These are phyloP conservation scores for Paramecium sexaurelia DNA, from an alignment of 73 alveolate species.

Conservation along the genomic window DNA sequence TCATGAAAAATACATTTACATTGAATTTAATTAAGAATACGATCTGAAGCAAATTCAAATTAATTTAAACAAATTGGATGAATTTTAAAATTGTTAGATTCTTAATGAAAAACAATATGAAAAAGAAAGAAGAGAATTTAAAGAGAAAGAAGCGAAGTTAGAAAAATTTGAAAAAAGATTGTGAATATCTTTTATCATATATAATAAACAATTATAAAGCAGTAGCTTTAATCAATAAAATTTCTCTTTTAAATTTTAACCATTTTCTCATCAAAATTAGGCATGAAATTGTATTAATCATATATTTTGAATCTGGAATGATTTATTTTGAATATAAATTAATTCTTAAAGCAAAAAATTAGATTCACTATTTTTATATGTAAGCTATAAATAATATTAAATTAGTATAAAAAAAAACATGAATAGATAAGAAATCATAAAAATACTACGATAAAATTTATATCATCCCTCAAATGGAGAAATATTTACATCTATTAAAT, in stretches of 20 bases:
- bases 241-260: no score
- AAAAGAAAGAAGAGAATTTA: constrained; percentile 48
- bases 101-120: neutral
- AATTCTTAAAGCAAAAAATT: no score
- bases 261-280: neutral
- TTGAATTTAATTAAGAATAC: neutral
- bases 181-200: neutral
- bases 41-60: neutral
- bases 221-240: no score
- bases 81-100: neutral
- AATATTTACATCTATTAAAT: constrained; percentile 49
- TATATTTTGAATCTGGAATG: no score
- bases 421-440: neutral
- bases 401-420: neutral
- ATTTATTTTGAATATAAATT: no score
- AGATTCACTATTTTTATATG: no score
- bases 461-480: constrained; percentile 54
- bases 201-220: neutral
- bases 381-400: no score
- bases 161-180: constrained; percentile 24
- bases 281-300: no score
- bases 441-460: constrained; percentile 56
- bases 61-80: neutral
- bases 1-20: constrained; percentile 30
- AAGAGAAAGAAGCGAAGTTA: constrained; percentile 41